A percentile compares a stretch with the other conserved stretches of the same genome.
Evolutionary conservation across 768 basidiomycete genomes (phyloP).

Genomic region (Suillus spraguei): DNA sequence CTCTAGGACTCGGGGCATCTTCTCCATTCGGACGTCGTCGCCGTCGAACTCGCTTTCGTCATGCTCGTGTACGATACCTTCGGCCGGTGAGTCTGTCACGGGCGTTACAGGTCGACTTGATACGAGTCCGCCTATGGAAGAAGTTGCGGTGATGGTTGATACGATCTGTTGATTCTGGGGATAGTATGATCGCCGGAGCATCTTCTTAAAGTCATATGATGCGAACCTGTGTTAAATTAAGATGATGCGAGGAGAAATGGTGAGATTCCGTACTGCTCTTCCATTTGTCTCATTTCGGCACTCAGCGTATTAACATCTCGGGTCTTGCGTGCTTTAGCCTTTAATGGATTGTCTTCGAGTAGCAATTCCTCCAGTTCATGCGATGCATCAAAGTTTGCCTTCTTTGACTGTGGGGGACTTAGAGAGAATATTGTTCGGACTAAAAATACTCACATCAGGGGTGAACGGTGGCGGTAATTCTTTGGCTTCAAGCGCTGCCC

Average conservation of each 20-base stretch:
- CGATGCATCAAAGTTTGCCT: conserved; percentile 98
- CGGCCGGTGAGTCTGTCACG: conserved; percentile 43
- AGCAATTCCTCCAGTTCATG: conserved; percentile 96
- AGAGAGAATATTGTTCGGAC: background rate
- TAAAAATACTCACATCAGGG: conserved; percentile 67
- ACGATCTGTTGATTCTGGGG: conserved; percentile 73
- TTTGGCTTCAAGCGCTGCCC: conserved; percentile 83
- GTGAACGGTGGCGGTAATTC: conserved; percentile 79
- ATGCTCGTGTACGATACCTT: conserved; percentile 44
- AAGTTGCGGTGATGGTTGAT: conserved; percentile 70
- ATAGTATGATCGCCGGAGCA: conserved; percentile 90
- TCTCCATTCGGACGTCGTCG: conserved; percentile 44
- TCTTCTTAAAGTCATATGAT: conserved; percentile 90
- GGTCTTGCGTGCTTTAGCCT: conserved; percentile 89
- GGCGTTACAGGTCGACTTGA: conserved; percentile 80
- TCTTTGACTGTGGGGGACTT: conserved; percentile 77
- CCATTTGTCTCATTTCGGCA: conserved; percentile 95
- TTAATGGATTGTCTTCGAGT: conserved; percentile 95
- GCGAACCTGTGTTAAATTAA: conserved; percentile 62
- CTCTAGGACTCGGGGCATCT: conserved; percentile 39
- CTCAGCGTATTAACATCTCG: conserved; percentile 82
- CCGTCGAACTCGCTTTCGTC: conserved; percentile 45
- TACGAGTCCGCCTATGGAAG: conserved; percentile 68
- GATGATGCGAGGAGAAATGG: conserved; percentile 15
- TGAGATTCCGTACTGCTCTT: conserved; percentile 77